Percentiles rank a stretch among this genome's conserved stretches.
Evolutionary conservation across 1,284 basidiomycete species (phyloP).

Genomic region (Peniophora sp.): DNA sequence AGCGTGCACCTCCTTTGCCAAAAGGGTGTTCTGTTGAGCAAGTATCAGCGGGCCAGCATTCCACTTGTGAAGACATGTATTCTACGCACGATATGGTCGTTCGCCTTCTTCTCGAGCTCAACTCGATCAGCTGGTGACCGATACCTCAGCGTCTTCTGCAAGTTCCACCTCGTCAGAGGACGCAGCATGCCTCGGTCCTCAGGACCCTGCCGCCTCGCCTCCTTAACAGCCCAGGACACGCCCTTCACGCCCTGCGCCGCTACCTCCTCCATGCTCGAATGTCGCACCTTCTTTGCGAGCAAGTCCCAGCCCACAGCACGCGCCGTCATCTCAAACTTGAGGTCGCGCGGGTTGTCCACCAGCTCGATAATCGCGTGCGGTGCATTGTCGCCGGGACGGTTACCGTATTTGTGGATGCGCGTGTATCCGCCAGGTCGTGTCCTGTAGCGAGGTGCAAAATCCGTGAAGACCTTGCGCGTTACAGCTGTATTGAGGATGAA

Average conservation of each 20-base stretch:
- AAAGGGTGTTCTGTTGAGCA: too few species aligned
- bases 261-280: constrained; percentile 33
- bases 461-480: constrained; percentile 76
- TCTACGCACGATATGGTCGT: constrained; percentile 25
- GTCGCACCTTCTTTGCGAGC: constrained; percentile 44
- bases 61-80: too few species aligned
- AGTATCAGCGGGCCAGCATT: too few species aligned
- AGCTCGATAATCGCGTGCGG: constrained; percentile 89
- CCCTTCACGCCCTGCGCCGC: constrained; percentile 43
- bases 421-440: constrained; percentile 92
- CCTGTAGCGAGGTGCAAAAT: constrained; percentile 78
- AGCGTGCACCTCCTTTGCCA: constrained; percentile 6
- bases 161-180: constrained; percentile 57
- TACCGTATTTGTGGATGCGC: constrained; percentile 85
- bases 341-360: constrained; percentile 89
- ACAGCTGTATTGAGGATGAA: constrained; percentile 71
- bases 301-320: constrained; percentile 78
- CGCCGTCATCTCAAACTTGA: constrained; percentile 82
- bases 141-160: constrained; percentile 61
- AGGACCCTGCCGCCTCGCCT: constrained; percentile 34
- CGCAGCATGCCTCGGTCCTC: constrained; percentile 40
- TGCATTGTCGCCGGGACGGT: constrained; percentile 88
- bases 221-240: constrained; percentile 36
- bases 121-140: constrained; percentile 33
- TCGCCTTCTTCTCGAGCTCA: constrained; percentile 20